Evolutionary conservation across 1,284 basidiomycete genomes (phyloP), one percentile per base, ranked within the genome.

Genomic region (Phlebopus sp.): DNA sequence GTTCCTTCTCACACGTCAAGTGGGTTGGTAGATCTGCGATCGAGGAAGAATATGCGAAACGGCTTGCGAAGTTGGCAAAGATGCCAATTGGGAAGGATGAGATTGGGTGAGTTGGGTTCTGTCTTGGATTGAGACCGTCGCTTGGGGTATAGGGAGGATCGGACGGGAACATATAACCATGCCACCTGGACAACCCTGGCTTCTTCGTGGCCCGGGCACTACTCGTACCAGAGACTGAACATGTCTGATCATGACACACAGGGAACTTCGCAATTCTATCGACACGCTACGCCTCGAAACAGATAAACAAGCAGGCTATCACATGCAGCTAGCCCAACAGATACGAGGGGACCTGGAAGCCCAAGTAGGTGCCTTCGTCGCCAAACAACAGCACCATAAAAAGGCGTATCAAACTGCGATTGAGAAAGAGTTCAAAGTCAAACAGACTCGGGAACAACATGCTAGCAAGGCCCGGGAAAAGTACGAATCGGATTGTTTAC

Each of bases 1-100:
- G 18, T 9, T 13, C 8, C 19, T 8, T 30, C 11, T 41, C 50
- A 34, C 15, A 46, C 35, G 34, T 36, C 17, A 29, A 8, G 11
- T 25, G 31, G 14, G 14, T 34, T 32, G 27, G 4, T 23, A 90
- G 90, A 56, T 84, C 90, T 9, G 57, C 75, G 25, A 94, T 98
- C 55, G 95, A 99, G 66, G 95, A 97, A 57, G 96, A 98, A 29
- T 98, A 98, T 62, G 86, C 95, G 2, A 95, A 94, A 70, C 81
- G 87, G 31, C 64, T 99, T 9, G 72, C 79, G 18, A 94, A 91
- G 68, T 75, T 99, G 19, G 78, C 92, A 25, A 96, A 92, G 69
- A 64, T 76, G 50, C 60, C 80, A 1, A 70, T 97, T 18, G 94
- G 95, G 19, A 79, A 78, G 58, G 92, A 96, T 67, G 96, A 99